Percentiles rank a stretch among this genome's conserved stretches.
Evolutionary conservation across 1,139 yeast species (phyloP).

Genomic region (Pichia sp.): DNA sequence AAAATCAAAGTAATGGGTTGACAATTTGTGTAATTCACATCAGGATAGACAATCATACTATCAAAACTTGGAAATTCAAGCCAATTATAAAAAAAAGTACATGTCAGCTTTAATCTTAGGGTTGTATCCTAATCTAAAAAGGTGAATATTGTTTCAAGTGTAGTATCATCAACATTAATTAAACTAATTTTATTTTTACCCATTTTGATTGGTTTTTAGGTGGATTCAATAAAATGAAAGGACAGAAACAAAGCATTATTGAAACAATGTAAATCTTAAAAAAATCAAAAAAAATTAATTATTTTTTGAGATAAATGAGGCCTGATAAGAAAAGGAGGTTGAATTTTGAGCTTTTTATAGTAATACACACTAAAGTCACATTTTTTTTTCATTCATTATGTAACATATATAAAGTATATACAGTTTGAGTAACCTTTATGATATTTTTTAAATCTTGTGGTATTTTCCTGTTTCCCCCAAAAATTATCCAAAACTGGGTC

Average conservation of each 20-base stretch:
- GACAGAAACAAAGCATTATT: too few species aligned
- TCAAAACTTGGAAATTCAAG: neutral
- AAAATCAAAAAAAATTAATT: neutral
- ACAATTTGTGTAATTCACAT: neutral
- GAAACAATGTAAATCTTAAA: neutral
- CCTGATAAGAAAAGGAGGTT: neutral
- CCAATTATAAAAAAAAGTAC: neutral
- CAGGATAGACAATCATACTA: neutral
- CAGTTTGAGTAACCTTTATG: too few species aligned
- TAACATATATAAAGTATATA: neutral
- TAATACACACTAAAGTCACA: too few species aligned
- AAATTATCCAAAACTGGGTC: neutral
- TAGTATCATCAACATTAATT: neutral
- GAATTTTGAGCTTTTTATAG: too few species aligned
- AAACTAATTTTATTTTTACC: neutral
- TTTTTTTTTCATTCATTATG: neutral
- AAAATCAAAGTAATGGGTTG: neutral
- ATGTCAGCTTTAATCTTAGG: neutral
- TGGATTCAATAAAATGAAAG: neutral
- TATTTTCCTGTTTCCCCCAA: neutral
- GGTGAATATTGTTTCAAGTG: neutral
- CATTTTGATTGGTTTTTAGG: neutral
- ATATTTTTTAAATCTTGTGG: too few species aligned
- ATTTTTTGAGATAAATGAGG: neutral
- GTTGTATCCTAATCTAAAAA: neutral